Conservation (phyloP, 2,329 filamentous ascomycete genomes). For the Clonostachys rhizophaga region DNA sequence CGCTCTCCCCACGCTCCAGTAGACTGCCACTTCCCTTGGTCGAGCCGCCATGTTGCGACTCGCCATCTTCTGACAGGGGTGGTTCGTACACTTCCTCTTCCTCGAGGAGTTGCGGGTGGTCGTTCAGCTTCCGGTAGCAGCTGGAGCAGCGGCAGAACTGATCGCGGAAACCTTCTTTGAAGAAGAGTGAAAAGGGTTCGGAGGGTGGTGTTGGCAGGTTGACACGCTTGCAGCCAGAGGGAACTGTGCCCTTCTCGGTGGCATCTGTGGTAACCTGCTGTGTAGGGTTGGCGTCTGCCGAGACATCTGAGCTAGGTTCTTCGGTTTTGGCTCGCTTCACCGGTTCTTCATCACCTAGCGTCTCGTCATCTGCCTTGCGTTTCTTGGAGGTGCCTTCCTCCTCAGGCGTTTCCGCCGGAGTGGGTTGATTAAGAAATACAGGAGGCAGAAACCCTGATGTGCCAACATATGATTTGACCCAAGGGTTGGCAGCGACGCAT, state of each 20-base stretch:
- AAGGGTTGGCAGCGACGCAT: slow-evolving; percentile 81
- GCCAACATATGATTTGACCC: slow-evolving; percentile 86
- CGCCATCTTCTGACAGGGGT: slow-evolving; percentile 66
- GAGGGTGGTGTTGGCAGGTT: slow-evolving; percentile 51
- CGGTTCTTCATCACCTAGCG: slow-evolving; percentile 13
- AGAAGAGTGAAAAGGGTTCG: slow-evolving; percentile 74
- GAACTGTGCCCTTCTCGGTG: background rate
- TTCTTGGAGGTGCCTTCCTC: slow-evolving; percentile 43
- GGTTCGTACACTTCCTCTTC: slow-evolving; percentile 95
- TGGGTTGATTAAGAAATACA: slow-evolving; percentile 41
- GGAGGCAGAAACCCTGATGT: slow-evolving; percentile 74
- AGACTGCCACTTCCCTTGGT: slow-evolving; percentile 74
- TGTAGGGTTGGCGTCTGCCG: background rate
- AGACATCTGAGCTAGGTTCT: background rate
- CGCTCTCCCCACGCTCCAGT: slow-evolving; percentile 87
- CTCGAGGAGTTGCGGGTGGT: slow-evolving; percentile 79
- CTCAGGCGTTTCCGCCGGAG: slow-evolving; percentile 1
- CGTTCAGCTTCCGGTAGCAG: slow-evolving; percentile 72
- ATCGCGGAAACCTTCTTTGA: slow-evolving; percentile 73
- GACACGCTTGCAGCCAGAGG: slow-evolving; percentile 51
- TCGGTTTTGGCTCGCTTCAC: slow-evolving; percentile 44
- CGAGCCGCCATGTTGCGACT: slow-evolving; percentile 47
- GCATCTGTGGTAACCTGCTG: background rate
- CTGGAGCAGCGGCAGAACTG: slow-evolving; percentile 74
- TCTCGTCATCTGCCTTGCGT: slow-evolving; percentile 59